phyloP scores from a whole-genome alignment of 352 stramenopile genomes.

The Globisporangium canariense region DNA sequence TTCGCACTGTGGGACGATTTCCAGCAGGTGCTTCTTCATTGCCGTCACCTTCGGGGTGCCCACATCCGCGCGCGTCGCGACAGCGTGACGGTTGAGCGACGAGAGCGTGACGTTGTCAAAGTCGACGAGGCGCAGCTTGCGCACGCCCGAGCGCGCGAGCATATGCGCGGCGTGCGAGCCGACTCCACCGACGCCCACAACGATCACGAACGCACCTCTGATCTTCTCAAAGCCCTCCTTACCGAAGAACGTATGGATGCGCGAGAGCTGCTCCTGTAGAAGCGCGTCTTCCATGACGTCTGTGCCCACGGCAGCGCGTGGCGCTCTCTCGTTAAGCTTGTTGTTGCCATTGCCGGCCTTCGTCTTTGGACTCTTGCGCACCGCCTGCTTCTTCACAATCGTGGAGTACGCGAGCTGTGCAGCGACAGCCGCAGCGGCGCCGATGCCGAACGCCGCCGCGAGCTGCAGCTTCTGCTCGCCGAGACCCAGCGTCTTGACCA shows the following conservation, averaged over 20 bases:
- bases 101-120: constrained; percentile 99
- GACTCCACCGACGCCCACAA: constrained; percentile 97
- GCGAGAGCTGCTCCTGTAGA: constrained; percentile 84
- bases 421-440: constrained; percentile 39
- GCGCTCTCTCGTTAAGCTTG: constrained; percentile 3
- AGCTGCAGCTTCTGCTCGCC: constrained; percentile 27
- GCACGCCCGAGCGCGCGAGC: constrained; percentile 94
- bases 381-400: constrained; percentile 22
- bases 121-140: constrained; percentile 95
- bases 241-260: constrained; percentile 94
- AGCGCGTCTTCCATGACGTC: constrained; percentile 52
- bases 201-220: constrained; percentile 88
- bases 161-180: constrained; percentile 97
- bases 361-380: background rate
- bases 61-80: constrained; percentile 95
- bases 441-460: constrained; percentile 53
- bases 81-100: constrained; percentile 98
- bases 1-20: constrained; percentile 76
- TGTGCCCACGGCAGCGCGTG: constrained; percentile 20
- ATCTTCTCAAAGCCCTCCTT: constrained; percentile 89
- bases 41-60: constrained; percentile 92
- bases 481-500: constrained; percentile 46
- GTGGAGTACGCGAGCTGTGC: constrained; percentile 41
- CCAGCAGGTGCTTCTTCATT: constrained; percentile 76
- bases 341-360: background rate